These are phyloP conservation scores for Orbilia javanica DNA, from an alignment of 2,329 filamentous ascomycete genomes.

Conservation along the genomic window DNA sequence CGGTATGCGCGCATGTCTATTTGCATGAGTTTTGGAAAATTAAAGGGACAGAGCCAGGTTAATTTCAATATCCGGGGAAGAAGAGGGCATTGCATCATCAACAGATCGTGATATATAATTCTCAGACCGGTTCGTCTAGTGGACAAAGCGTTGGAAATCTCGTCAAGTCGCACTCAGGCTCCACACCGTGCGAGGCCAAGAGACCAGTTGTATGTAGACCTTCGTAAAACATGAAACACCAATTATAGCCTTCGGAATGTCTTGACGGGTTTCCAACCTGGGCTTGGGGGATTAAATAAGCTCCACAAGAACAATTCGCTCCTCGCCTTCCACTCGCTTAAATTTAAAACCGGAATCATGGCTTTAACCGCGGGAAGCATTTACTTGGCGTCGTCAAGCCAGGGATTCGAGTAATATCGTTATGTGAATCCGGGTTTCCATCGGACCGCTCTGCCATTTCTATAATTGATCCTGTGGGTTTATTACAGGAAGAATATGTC, in stretches of 20 bases:
- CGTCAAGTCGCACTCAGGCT: too few relatives aligned
- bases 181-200: too few relatives aligned
- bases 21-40: too few relatives aligned
- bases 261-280: not conserved
- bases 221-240: not conserved
- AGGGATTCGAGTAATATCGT: not conserved
- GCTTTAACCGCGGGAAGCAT: slow-evolving; percentile 1
- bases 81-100: too few relatives aligned
- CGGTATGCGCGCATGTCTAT: too few relatives aligned
- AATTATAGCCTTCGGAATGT: slow-evolving; percentile 7
- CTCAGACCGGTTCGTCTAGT: too few relatives aligned
- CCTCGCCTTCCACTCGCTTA: slow-evolving; percentile 8
- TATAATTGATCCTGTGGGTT: not conserved
- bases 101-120: too few relatives aligned
- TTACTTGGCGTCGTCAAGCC: not conserved
- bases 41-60: too few relatives aligned
- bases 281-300: not conserved
- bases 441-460: not conserved
- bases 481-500: not conserved
- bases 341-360: slow-evolving; percentile 1
- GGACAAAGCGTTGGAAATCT: not conserved
- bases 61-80: too few relatives aligned
- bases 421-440: not conserved
- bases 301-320: not conserved
- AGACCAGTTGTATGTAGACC: too few relatives aligned